Base-by-base conservation (phyloP, 805 yeast species). In the Sugiyamaella mastotermitis region DNA sequence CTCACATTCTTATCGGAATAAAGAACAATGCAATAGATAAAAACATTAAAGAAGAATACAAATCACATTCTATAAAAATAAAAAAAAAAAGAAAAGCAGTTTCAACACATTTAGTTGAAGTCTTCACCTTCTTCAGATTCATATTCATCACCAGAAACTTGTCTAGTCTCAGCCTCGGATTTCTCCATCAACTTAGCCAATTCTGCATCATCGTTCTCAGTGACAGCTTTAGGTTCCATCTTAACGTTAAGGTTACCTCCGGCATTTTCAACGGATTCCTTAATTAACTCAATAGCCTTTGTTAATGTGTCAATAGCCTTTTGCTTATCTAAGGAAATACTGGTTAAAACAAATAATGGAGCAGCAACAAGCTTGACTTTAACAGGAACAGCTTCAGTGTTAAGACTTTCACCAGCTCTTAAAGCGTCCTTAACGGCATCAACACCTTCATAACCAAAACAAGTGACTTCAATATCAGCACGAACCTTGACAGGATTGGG, bases 221-320 rank as follows among this genome's bases (percentile, higher is more conserved):
- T 87, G 50, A 92, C 97, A 30, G 97, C 97, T 77, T 88, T 90
- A 58, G 98, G 97, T 54, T 94, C 90, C 97, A 90, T 90, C 38
- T 94, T 87, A 48, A 90, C 82, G 51, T 83, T 85, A 62, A 95
- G 82, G 42, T 77, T 74, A 58, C 98, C 98, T 38, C 86, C 95
- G 39, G 76, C 72, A 15, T 72, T 68, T 44, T 72, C 73, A 55
- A 92, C 87, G 35, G 78, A 70, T 52, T 74, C 76, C 43, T 75
- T 72, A 47, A 92, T 83, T 51, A 72, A 78, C 49, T 74, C 82
- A 49, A 92, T 85, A 34, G 97, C 95, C 51, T 73, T 63, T 57
- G 78, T 80, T 57, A 92, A 72, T 31, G 78, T 66, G 42, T 80
- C 83, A 50, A 92, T 73, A 61, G 98, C 98, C 56, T 78, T 78